Conservation (phyloP, 768 basidiomycete genomes). For the Tulasnella sp. region DNA sequence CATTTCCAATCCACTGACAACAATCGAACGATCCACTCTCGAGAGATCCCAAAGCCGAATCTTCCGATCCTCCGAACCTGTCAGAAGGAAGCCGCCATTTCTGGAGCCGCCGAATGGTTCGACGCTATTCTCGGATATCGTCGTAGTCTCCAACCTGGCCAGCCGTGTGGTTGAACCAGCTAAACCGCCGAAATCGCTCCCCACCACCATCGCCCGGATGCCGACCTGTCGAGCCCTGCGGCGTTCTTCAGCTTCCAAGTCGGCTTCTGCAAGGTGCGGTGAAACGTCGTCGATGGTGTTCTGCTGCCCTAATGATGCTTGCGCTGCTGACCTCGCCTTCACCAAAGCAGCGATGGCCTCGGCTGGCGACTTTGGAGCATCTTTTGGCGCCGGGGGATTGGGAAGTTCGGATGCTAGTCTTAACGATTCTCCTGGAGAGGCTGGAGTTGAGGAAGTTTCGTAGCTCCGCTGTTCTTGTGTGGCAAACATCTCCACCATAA, state of each 20-base stretch:
- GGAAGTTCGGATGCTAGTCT: background rate
- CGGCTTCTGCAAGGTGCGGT: conserved; percentile 20
- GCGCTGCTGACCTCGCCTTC: conserved; percentile 44
- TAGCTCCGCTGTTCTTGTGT: conserved; percentile 36
- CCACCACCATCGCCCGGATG: conserved; percentile 64
- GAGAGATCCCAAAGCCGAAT: conserved; percentile 85
- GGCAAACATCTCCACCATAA: conserved; percentile 74
- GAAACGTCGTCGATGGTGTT: conserved; percentile 3
- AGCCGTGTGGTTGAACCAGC: conserved; percentile 13
- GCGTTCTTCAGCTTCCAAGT: conserved; percentile 24
- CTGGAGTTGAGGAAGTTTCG: background rate
- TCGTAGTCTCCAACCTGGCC: conserved; percentile 15
- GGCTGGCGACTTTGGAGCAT: conserved; percentile 61
- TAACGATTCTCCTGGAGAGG: background rate
- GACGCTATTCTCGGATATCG: background rate
- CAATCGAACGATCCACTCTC: conserved; percentile 62
- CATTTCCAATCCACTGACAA: conserved; percentile 73
- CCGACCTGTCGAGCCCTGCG: conserved; percentile 46
- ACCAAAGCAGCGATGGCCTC: conserved; percentile 76
- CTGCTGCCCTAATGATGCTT: background rate
- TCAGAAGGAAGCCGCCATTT: conserved; percentile 68
- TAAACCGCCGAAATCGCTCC: conserved; percentile 70
- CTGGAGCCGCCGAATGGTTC: conserved; percentile 9
- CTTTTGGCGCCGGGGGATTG: conserved; percentile 30
- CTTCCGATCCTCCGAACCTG: conserved; percentile 84